Evolutionary conservation across 169 alveolate species (phyloP), one percentile per base, ranked within the genome.

Genomic region (Cryptosporidium baileyi): DNA sequence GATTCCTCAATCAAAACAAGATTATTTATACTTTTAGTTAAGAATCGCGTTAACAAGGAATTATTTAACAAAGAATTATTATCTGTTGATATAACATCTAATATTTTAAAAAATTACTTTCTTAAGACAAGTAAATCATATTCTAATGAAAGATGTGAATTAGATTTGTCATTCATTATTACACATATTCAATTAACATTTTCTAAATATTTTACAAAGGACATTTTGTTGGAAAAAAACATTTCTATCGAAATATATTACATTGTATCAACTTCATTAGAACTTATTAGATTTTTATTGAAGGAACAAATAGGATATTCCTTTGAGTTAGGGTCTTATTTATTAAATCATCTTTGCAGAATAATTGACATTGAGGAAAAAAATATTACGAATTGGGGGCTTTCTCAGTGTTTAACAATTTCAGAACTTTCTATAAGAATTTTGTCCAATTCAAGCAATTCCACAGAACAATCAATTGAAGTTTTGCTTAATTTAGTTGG

Each of bases 331-430:
- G 85, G 85, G 17, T 51, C 40, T 17, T 74, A 74, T 74, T 28
- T 74, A 8, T 24, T 74, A 67, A 74, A 54, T 43, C 85, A 74
- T 17, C 40, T 74, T 54, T 74, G 85, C 57, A 74, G 60, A 54
- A 54, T 30, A 32, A n/a, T 57, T 7, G 26, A 43, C n/a, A 19
- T 24, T 5, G 32, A 17, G 49, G 36, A 40, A 9, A 15, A 28
- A 8, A 19, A 54, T 22, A 51, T 74, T 34, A 32, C 85, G 2
- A 54, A 74, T 17, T 74, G 85, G 85, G 67, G 74, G 6, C 22
- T 57, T 17, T 1, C 1, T 9, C 85, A 74, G 26, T 74, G 65
- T 40, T 17, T 74, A 15, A 24, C 36, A 7, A 45, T 74, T 0
- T 17, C 60, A 2, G 85, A 74, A 34, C 26, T 74, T 3, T 51